A percentile compares a stretch with the other conserved stretches of the same genome.
These are phyloP conservation scores for Chrysoporthe cubensis DNA, from an alignment of 2,329 filamentous ascomycete species.

Conservation along the genomic window DNA sequence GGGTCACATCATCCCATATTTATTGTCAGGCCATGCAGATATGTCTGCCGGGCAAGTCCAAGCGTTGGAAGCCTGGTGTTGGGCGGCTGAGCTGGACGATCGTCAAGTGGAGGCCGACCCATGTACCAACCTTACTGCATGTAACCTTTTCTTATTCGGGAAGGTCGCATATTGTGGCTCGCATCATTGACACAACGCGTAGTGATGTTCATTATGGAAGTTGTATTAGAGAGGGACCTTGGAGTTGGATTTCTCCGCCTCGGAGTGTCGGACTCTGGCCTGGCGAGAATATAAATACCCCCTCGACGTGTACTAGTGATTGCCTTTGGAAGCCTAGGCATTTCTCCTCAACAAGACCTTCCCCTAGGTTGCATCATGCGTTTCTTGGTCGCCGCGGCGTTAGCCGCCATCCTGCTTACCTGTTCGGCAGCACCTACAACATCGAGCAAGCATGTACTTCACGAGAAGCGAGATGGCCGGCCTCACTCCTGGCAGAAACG, in stretches of 20 bases:
- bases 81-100: neutral
- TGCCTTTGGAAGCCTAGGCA: neutral
- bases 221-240: neutral
- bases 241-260: neutral
- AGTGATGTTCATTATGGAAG: neutral
- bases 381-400: conserved; percentile 17
- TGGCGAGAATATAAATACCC: conserved; percentile 3
- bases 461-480: conserved; percentile 24
- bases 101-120: neutral
- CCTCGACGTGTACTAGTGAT: neutral
- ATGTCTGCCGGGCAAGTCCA: no score
- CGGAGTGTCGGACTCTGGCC: neutral
- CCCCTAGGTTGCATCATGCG: conserved; percentile 10
- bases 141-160: neutral
- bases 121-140: neutral
- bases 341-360: neutral
- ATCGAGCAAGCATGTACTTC: conserved; percentile 19
- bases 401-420: conserved; percentile 10
- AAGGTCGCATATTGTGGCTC: neutral
- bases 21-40: neutral
- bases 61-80: neutral
- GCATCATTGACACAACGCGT: neutral
- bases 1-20: neutral
- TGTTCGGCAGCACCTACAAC: conserved; percentile 21
- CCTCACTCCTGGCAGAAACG: conserved; percentile 25